Evolutionary conservation across 2,329 filamentous ascomycete species (phyloP), one percentile per base, ranked within the genome.

Genomic region (Chrysosporium keratinophilum): DNA sequence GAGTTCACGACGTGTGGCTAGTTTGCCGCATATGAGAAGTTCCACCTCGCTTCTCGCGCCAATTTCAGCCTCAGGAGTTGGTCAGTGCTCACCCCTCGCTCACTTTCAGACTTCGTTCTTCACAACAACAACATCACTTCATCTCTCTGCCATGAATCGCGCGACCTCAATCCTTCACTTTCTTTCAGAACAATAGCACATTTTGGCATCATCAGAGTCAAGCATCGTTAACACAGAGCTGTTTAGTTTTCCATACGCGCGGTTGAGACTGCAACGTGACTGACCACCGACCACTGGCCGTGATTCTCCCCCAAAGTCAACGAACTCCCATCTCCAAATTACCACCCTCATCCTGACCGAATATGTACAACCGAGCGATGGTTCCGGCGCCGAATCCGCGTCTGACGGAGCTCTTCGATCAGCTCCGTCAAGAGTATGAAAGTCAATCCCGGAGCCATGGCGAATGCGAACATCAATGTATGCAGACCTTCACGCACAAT

Each of bases 401-500:
- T 62, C 78, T 97, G 63, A 88, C 86, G 62, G 91, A 98, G 77
- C 82, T 97, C 59, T 79, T 98, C 66, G 91, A 97, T 54, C 85
- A 89, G 69, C 82, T 98, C 63, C 84, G 91, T 66, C 79, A 82
- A 65, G 93, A 98, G 72, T 97, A 96, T 63, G 91, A 97, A 61
- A 84, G 78, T 57, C 87, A 94, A 70, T 79, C 84, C 62, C 83
- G 87, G 60, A 83, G 87, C 62, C 86, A 83, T 60, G 88, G 88
- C 68, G 87, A 88, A 63, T 94, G 89, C 69, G 91, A 98, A 69
- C 87, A 91, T 69, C 89, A 95, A 69, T 86, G 91, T 96, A 82
- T 78, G 89, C 83, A 57, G 58, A 40, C 10, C 44, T 44, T 28
- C 34, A 41, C 33, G 28, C 10, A 34, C 40, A 42, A 19, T 34